A percentile compares a stretch with the other conserved stretches of the same genome.
These are phyloP conservation scores for Orbilia blumenaviensis DNA, from an alignment of 2,329 filamentous ascomycete genomes.

Conservation along the genomic window DNA sequence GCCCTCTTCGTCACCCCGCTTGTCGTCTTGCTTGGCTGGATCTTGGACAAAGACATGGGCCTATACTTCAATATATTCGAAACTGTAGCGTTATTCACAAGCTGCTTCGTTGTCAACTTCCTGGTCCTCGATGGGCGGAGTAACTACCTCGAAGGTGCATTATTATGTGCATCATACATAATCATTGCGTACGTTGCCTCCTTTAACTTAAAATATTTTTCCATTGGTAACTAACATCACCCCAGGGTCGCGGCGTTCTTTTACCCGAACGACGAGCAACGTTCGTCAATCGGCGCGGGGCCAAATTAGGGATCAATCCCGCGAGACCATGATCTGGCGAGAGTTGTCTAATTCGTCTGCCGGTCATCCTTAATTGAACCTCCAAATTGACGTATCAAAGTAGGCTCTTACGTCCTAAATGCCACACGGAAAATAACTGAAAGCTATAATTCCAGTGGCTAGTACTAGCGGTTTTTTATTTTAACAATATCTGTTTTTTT, in stretches of 20 bases:
- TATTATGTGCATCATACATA: conserved; percentile 64
- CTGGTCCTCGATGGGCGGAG: conserved; percentile 83
- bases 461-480: background rate
- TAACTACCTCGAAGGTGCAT: conserved; percentile 80
- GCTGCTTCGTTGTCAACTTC: conserved; percentile 86
- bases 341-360: background rate
- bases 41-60: conserved; percentile 73
- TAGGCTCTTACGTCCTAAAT: no score
- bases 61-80: conserved; percentile 90
- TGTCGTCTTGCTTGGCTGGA: conserved; percentile 77
- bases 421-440: background rate
- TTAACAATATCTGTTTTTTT: background rate
- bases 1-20: conserved; percentile 75
- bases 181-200: conserved; percentile 52
- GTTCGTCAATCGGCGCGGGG: conserved; percentile 49
- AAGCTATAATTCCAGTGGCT: background rate
- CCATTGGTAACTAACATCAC: background rate
- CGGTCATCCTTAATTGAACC: background rate
- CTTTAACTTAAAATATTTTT: background rate
- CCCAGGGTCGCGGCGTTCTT: conserved; percentile 49
- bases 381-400: background rate
- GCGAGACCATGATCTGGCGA: conserved; percentile 10
- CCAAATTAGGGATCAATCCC: conserved; percentile 42
- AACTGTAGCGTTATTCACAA: conserved; percentile 85
- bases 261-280: conserved; percentile 49